Evolutionary conservation across 495 filamentous ascomycete genomes (phyloP).

Genomic region (Tuber umbilicatum): DNA sequence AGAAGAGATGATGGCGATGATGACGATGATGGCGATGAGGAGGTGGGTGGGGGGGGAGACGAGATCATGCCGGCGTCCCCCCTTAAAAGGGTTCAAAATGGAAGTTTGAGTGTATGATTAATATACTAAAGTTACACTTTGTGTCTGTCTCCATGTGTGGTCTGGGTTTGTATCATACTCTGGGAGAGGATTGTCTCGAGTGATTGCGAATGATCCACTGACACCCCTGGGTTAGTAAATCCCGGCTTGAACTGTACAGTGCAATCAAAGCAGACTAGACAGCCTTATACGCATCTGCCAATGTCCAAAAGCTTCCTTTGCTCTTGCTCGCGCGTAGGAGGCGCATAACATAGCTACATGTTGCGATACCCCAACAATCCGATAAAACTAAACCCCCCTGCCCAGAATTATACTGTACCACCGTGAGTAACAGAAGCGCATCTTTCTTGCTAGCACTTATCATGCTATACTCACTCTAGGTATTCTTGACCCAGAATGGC

Average conservation of each 20-base stretch:
- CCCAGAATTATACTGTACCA: neutral
- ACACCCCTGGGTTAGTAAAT: neutral
- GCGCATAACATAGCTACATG: neutral
- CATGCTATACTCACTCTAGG: neutral
- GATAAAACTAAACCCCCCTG: neutral
- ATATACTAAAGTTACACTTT: neutral
- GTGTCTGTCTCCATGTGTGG: neutral
- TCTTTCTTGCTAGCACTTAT: neutral
- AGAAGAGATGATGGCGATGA: constrained; percentile 48
- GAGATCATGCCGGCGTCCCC: neutral
- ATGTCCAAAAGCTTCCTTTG: neutral
- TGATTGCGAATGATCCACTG: neutral
- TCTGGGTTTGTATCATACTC: no score
- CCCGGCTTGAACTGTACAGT: neutral
- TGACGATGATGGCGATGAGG: constrained; percentile 39
- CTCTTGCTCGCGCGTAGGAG: neutral
- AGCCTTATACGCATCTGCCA: neutral
- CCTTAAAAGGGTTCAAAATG: constrained; percentile 25
- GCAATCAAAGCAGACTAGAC: neutral
- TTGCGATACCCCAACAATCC: neutral
- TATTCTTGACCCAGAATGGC: no score
- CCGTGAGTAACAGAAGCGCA: neutral
- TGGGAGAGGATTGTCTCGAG: neutral
- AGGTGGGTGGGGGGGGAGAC: constrained; percentile 1
- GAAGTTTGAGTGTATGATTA: neutral